phyloP scores from a whole-genome alignment of 2,329 filamentous ascomycete genomes.

The Exophiala sp. region DNA sequence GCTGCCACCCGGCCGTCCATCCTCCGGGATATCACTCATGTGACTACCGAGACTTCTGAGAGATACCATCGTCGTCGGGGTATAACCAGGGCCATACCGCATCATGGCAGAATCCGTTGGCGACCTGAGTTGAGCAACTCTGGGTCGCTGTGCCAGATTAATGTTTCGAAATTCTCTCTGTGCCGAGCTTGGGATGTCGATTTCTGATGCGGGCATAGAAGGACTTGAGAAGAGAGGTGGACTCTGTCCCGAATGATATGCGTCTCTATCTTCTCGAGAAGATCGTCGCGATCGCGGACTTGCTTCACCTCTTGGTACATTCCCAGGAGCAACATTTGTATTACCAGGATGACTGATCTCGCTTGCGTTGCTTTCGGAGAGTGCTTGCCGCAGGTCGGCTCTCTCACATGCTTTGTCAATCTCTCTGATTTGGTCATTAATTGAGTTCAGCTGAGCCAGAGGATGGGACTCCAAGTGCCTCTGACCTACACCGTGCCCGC shows the following conservation, averaged over 20 bases:
- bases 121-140: background rate
- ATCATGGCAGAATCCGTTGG: background rate
- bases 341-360: background rate
- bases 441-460: slow-evolving; percentile 7
- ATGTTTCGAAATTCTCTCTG: background rate
- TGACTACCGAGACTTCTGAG: slow-evolving; percentile 2
- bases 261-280: no score
- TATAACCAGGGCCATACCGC: slow-evolving; percentile 1
- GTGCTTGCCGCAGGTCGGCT: slow-evolving; percentile 1
- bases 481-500: slow-evolving; percentile 38
- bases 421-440: slow-evolving; percentile 14
- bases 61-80: background rate
- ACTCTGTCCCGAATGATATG: background rate
- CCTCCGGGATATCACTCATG: background rate
- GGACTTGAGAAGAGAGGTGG: background rate
- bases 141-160: background rate
- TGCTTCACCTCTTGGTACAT: no score
- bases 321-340: background rate
- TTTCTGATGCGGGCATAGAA: background rate
- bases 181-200: background rate
- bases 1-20: background rate
- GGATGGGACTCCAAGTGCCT: slow-evolving; percentile 22
- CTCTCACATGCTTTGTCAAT: slow-evolving; percentile 21
- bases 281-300: no score
- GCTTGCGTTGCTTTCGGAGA: background rate